Conservation (phyloP, 176 grass and related monocot species). For the Triticum dicoccoides region DNA sequence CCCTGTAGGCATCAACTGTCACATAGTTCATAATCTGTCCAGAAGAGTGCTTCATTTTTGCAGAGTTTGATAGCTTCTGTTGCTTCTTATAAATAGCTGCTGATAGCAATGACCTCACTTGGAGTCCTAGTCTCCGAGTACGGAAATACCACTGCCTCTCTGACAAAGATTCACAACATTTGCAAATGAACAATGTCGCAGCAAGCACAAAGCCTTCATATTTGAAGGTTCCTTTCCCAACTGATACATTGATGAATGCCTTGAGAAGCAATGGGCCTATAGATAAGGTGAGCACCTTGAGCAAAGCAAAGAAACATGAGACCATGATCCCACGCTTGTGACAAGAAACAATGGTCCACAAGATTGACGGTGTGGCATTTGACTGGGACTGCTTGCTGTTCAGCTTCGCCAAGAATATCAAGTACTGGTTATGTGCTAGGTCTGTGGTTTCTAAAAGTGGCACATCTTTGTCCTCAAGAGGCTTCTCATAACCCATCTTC, state of each 20-base stretch:
- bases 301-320: conserved; percentile 76
- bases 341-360: conserved; percentile 78
- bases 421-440: conserved; percentile 50
- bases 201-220: conserved; percentile 72
- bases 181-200: conserved; percentile 55
- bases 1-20: conserved; percentile 79
- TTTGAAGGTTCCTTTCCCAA: conserved; percentile 59
- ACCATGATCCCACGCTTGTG: conserved; percentile 60
- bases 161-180: conserved; percentile 78
- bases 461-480: conserved; percentile 84
- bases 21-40: conserved; percentile 97
- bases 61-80: conserved; percentile 63
- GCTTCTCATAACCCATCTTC: conserved; percentile 75
- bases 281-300: conserved; percentile 79
- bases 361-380: conserved; percentile 39
- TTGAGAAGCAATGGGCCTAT: conserved; percentile 73
- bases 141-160: conserved; percentile 94
- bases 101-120: conserved; percentile 72
- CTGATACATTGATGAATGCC: conserved; percentile 73
- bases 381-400: conserved; percentile 25
- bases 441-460: conserved; percentile 52
- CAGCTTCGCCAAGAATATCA: conserved; percentile 56
- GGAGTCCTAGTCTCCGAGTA: conserved; percentile 72
- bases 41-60: conserved; percentile 73
- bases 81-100: conserved; percentile 86